Conservation (phyloP, 2,329 filamentous ascomycete species). For the Fusarium sp. region DNA sequence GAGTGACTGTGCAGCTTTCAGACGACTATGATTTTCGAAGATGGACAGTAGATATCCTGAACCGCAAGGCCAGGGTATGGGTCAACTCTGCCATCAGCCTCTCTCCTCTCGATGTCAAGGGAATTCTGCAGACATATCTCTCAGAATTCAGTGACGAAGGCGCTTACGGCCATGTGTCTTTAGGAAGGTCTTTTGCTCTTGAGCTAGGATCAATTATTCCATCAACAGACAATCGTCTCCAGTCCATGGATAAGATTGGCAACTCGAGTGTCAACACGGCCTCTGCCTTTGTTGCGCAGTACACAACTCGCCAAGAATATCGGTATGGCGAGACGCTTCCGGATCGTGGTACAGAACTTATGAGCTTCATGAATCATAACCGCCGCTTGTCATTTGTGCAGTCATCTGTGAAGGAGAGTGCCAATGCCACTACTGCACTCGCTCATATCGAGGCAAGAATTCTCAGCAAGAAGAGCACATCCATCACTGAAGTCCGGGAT, state of each 20-base stretch:
- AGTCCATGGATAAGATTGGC: conserved; percentile 79
- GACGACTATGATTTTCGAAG: conserved; percentile 89
- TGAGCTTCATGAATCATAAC: conserved; percentile 67
- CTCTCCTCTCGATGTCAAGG: conserved; percentile 93
- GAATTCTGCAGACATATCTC: conserved; percentile 92
- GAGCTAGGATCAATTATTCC: conserved; percentile 92
- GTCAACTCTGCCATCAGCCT: conserved; percentile 82
- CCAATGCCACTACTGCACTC: conserved; percentile 71
- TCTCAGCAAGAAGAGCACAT: conserved; percentile 72
- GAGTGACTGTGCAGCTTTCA: conserved; percentile 88
- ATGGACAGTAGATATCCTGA: conserved; percentile 79
- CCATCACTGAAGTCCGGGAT: conserved; percentile 79
- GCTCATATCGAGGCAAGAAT: conserved; percentile 78
- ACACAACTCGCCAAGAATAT: conserved; percentile 96
- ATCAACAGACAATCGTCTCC: conserved; percentile 83
- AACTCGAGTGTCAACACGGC: conserved; percentile 85
- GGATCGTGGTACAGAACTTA: conserved; percentile 73
- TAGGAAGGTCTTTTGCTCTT: conserved; percentile 92
- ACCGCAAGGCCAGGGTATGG: conserved; percentile 82
- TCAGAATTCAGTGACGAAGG: conserved; percentile 95
- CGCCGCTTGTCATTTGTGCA: conserved; percentile 62
- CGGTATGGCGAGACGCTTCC: conserved; percentile 82
- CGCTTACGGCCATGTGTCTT: conserved; percentile 87
- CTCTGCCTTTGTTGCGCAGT: conserved; percentile 96
- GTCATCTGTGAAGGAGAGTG: conserved; percentile 62